Conservation (phyloP, 495 filamentous ascomycete genomes). For the Penicillium flavigenum region DNA sequence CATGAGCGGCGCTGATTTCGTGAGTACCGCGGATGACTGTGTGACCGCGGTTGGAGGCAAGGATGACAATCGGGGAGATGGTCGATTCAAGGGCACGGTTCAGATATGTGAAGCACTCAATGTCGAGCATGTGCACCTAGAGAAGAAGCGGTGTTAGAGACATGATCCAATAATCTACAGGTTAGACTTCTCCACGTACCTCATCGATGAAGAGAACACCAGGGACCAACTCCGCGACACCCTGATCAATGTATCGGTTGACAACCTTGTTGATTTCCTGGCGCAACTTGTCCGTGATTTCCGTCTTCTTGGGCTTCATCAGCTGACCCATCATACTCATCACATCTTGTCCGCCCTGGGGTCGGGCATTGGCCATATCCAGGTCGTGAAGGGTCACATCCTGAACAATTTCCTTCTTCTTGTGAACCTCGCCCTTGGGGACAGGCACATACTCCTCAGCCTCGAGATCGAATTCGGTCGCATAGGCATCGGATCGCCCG, state of each 20-base stretch:
- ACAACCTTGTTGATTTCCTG: constrained; percentile 98
- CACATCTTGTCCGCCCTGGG: constrained; percentile 94
- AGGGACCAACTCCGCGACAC: constrained; percentile 94
- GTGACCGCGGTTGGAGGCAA: constrained; percentile 93
- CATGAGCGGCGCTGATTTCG: constrained; percentile 82
- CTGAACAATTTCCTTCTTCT: constrained; percentile 99
- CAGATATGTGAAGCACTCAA: constrained; percentile 98
- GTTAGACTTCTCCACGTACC: constrained; percentile 49
- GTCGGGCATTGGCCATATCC: constrained; percentile 92
- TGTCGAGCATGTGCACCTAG: constrained; percentile 96
- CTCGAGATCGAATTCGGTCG: constrained; percentile 97
- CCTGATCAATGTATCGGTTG: constrained; percentile 96
- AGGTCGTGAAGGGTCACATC: constrained; percentile 96
- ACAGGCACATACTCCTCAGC: constrained; percentile 98
- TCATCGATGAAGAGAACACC: constrained; percentile 98
- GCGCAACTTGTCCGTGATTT: constrained; percentile 95
- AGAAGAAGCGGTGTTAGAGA: neutral
- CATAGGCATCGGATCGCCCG: constrained; percentile 90
- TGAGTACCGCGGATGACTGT: constrained; percentile 84
- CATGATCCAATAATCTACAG: neutral
- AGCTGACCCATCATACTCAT: constrained; percentile 99
- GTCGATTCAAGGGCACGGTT: constrained; percentile 91
- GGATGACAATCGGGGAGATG: constrained; percentile 94
- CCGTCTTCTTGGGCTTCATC: constrained; percentile 98
- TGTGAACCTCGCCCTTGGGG: constrained; percentile 97